Evolutionary conservation across 495 filamentous ascomycete genomes (phyloP).

Genomic region (Talaromyces liani): DNA sequence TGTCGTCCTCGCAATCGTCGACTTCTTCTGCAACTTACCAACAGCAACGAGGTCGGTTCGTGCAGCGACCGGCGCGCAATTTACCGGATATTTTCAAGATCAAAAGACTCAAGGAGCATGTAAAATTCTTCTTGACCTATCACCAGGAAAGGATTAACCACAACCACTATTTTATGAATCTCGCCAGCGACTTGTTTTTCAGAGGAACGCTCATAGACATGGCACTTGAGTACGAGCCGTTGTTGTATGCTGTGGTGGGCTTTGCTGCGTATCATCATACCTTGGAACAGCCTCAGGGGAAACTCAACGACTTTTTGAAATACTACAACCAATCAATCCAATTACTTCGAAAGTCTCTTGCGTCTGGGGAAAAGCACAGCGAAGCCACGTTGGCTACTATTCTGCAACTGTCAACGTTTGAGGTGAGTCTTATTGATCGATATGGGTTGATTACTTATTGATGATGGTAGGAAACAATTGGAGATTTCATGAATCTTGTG

Average conservation of each 20-base stretch:
- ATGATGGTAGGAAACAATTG: slow-evolving; percentile 73
- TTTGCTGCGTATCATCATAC: slow-evolving; percentile 86
- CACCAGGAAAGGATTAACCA: slow-evolving; percentile 65
- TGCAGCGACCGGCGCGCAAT: slow-evolving; percentile 29
- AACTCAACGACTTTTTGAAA: slow-evolving; percentile 72
- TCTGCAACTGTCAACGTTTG: slow-evolving; percentile 84
- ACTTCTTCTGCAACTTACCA: slow-evolving; percentile 18
- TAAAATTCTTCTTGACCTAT: slow-evolving; percentile 74
- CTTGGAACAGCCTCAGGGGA: slow-evolving; percentile 57
- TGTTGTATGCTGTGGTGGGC: slow-evolving; percentile 83
- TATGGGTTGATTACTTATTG: neutral
- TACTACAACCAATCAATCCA: slow-evolving; percentile 86
- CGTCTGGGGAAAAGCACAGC: slow-evolving; percentile 58
- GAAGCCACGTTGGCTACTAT: slow-evolving; percentile 81
- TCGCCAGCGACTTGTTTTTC: slow-evolving; percentile 62
- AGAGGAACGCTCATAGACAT: slow-evolving; percentile 59
- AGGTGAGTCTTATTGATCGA: slow-evolving; percentile 50
- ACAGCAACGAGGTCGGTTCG: slow-evolving; percentile 2
- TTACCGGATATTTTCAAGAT: slow-evolving; percentile 20
- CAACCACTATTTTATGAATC: slow-evolving; percentile 74
- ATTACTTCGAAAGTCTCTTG: slow-evolving; percentile 63
- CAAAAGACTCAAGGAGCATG: slow-evolving; percentile 49
- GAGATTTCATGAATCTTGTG: slow-evolving; percentile 88
- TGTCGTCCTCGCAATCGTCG: slow-evolving; percentile 25
- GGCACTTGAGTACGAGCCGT: slow-evolving; percentile 70